These are phyloP conservation scores for Amylocarpus encephaloides DNA, from an alignment of 2,329 filamentous ascomycete species.

Conservation along the genomic window DNA sequence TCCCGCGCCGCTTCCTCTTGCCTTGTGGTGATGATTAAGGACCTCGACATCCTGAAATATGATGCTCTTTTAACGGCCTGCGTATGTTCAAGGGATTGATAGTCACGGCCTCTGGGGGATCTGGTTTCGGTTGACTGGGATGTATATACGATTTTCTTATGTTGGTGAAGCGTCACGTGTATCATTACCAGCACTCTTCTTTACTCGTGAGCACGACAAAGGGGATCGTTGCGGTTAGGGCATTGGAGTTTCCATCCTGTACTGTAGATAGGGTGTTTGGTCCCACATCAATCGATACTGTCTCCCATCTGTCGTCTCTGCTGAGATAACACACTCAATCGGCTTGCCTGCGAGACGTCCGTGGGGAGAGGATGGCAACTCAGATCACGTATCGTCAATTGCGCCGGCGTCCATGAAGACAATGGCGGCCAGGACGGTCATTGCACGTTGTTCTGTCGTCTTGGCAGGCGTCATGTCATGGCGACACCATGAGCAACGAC, in stretches of 20 bases:
- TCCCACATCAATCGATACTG: background rate
- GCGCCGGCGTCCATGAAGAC: no score
- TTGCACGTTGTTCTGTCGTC: no score
- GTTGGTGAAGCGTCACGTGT: background rate
- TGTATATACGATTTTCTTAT: background rate
- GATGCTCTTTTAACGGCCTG: no score
- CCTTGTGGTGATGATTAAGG: no score
- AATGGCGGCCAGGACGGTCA: no score
- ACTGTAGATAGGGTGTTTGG: background rate
- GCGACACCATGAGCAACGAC: no score
- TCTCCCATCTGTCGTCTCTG: background rate
- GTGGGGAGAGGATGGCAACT: no score
- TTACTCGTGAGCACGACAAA: background rate
- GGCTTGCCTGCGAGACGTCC: background rate
- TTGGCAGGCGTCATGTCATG: no score
- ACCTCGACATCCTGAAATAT: background rate
- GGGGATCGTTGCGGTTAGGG: conserved; percentile 1
- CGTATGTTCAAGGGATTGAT: background rate
- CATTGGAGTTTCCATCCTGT: background rate
- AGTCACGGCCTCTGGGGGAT: background rate
- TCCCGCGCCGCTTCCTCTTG: background rate
- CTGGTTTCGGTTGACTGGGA: background rate
- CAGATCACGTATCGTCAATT: no score
- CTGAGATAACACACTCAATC: background rate
- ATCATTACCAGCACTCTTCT: conserved; percentile 5